These are phyloP conservation scores for Tetrapyrgos nigripes DNA, from an alignment of 1,284 basidiomycete genomes.

Conservation along the genomic window DNA sequence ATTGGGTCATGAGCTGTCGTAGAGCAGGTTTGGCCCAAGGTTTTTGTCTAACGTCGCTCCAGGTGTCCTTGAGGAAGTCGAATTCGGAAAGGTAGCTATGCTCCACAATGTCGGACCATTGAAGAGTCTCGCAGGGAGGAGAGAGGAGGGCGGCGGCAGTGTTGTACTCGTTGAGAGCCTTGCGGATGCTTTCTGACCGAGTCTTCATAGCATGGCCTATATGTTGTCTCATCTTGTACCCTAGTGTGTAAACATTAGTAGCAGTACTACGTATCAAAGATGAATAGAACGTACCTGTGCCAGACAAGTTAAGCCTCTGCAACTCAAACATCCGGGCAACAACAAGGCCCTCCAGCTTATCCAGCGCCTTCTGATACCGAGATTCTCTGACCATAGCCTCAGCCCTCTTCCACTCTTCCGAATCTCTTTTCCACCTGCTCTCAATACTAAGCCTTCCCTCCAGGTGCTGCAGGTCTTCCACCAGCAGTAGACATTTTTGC, in stretches of 20 bases:
- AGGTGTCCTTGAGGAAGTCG: constrained; percentile 29
- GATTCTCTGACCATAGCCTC: not conserved
- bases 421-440: not conserved
- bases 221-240: constrained; percentile 5
- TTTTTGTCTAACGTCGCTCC: constrained; percentile 27
- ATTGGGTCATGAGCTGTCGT: constrained; percentile 24
- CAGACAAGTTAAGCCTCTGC: not conserved
- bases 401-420: not conserved
- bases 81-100: constrained; percentile 24
- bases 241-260: not conserved
- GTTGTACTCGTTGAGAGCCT: constrained; percentile 5
- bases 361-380: constrained; percentile 2
- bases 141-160: not conserved
- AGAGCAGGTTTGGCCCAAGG: constrained; percentile 29
- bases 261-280: not conserved
- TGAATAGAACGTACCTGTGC: constrained; percentile 1
- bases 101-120: constrained; percentile 16
- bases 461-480: constrained; percentile 15
- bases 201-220: constrained; percentile 2
- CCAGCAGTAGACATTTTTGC: not conserved
- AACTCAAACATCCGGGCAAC: constrained; percentile 11
- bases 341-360: constrained; percentile 7
- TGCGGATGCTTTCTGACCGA: not conserved
- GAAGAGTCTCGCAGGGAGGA: not conserved
- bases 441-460: not conserved